These are phyloP conservation scores for Cokeromyces recurvatus DNA, from an alignment of 371 early-diverging fungal species.

Conservation along the genomic window DNA sequence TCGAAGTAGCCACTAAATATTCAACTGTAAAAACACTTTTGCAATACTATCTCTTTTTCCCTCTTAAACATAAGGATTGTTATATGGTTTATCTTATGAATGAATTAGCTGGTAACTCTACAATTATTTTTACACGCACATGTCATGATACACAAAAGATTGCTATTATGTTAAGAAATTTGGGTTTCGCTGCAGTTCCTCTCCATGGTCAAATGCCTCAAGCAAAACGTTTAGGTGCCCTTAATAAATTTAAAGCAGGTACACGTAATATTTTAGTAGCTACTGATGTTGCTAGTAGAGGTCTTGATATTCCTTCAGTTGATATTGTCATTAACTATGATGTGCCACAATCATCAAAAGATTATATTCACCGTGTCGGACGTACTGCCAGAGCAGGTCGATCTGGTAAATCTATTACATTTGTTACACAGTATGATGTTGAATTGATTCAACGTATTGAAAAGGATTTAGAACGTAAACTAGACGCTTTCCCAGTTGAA, in stretches of 20 bases:
- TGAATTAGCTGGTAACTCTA: constrained; percentile 87
- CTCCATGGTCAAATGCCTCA: constrained; percentile 94
- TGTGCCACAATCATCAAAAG: constrained; percentile 90
- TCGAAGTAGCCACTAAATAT: constrained; percentile 90
- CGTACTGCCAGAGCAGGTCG: constrained; percentile 96
- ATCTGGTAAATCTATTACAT: constrained; percentile 89
- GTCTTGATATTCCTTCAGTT: constrained; percentile 96
- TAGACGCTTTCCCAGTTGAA: constrained; percentile 77
- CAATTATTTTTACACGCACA: constrained; percentile 89
- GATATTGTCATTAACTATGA: constrained; percentile 97
- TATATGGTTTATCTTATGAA: constrained; percentile 90
- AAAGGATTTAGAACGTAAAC: constrained; percentile 79
- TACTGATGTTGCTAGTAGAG: constrained; percentile 96
- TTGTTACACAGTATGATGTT: constrained; percentile 97
- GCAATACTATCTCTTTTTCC: constrained; percentile 96
- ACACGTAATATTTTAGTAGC: constrained; percentile 84
- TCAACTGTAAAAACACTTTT: constrained; percentile 87
- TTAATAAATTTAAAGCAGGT: constrained; percentile 90
- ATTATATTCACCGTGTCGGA: constrained; percentile 97
- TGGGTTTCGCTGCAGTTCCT: constrained; percentile 92
- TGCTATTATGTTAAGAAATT: constrained; percentile 78
- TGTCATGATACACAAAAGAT: constrained; percentile 83
- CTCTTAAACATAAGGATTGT: constrained; percentile 92
- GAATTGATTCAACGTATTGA: constrained; percentile 93
- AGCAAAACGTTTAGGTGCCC: constrained; percentile 85